Evolutionary conservation across 192 early-diverging fungal species (phyloP).

Genomic region (Rhizophlyctis rosea): DNA sequence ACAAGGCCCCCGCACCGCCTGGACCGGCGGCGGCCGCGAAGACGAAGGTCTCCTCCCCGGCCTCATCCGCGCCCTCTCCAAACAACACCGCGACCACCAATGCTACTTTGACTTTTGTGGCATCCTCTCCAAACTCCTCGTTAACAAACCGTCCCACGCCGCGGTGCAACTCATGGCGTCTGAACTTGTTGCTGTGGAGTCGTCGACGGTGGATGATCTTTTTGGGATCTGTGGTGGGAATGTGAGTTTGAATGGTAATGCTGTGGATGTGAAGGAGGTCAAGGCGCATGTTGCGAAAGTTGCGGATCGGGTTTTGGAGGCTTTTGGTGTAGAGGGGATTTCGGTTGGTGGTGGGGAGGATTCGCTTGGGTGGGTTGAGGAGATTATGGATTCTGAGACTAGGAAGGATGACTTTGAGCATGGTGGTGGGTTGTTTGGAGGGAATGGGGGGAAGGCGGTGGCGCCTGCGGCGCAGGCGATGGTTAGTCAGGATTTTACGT

Average conservation of each 20-base stretch:
- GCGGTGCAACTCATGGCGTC: conserved; percentile 15
- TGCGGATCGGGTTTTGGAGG: background rate
- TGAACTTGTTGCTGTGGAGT: conserved; percentile 16
- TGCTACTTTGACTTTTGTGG: conserved; percentile 16
- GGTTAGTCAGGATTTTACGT: conserved; percentile 4
- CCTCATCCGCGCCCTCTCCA: conserved; percentile 13
- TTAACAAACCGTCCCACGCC: conserved; percentile 10
- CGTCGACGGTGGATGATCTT: conserved; percentile 9
- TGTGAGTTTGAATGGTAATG: background rate
- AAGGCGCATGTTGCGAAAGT: background rate
- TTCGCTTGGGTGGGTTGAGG: conserved; percentile 4
- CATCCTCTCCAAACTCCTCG: conserved; percentile 16
- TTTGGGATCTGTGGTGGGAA: conserved; percentile 22
- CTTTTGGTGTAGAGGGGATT: background rate
- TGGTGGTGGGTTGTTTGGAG: background rate
- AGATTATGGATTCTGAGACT: conserved; percentile 2
- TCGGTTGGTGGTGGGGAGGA: conserved; percentile 5
- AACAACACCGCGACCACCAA: conserved; percentile 15
- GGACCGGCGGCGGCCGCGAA: too few relatives aligned
- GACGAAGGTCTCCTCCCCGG: conserved; percentile 19
- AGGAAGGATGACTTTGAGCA: background rate
- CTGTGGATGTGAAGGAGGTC: background rate
- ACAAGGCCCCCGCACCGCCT: background rate
- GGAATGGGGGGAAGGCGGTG: too few relatives aligned
- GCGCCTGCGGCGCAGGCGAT: background rate